These are phyloP conservation scores for Pseudogymnoascus sp. DNA, from an alignment of 2,329 filamentous ascomycete genomes.

Conservation along the genomic window DNA sequence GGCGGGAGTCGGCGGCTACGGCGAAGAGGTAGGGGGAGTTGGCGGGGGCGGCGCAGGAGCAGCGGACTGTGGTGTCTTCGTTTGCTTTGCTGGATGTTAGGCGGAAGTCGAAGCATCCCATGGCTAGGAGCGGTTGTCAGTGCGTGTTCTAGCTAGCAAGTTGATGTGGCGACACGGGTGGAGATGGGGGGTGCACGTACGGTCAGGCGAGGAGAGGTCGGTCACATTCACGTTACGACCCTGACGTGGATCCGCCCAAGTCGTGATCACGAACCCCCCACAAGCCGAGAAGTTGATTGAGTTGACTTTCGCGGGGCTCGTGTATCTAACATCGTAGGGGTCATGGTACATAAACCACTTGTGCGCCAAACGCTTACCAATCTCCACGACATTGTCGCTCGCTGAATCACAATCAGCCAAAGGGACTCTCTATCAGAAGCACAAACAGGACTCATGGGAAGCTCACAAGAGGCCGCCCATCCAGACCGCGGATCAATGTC, in stretches of 20 bases:
- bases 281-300: background rate
- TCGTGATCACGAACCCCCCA: background rate
- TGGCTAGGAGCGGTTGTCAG: constrained; percentile 26
- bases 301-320: background rate
- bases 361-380: background rate
- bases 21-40: background rate
- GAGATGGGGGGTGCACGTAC: background rate
- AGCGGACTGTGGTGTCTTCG: constrained; percentile 26
- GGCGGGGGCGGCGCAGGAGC: background rate
- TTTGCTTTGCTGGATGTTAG: constrained; percentile 44
- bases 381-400: background rate
- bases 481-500: background rate
- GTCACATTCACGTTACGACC: background rate
- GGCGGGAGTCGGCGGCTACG: background rate
- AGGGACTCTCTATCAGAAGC: background rate
- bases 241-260: background rate
- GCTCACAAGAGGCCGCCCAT: background rate
- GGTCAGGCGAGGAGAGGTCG: too few species aligned
- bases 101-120: constrained; percentile 30
- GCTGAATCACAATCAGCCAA: background rate
- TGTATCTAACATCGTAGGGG: background rate
- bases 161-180: too few species aligned
- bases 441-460: background rate
- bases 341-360: background rate
- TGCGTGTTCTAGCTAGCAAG: background rate